Conservation (phyloP, 192 early-diverging fungal genomes). For the Pilobolus umbonatus region DNA sequence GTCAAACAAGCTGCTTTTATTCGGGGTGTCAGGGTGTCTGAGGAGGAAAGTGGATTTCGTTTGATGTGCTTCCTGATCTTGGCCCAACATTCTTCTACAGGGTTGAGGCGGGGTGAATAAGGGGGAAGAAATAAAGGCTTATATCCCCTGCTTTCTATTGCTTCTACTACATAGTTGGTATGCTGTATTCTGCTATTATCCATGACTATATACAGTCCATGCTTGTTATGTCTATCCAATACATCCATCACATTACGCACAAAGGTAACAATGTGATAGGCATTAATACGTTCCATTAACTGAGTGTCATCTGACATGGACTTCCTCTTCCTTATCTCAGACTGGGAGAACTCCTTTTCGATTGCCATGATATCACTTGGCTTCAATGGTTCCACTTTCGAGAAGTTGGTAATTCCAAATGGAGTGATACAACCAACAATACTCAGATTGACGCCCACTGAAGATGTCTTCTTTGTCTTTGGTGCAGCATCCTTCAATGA, state of each 20-base stretch:
- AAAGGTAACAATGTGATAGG: conserved; percentile 4
- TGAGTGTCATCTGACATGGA: neutral
- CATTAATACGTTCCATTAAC: too few species aligned
- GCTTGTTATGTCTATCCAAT: neutral
- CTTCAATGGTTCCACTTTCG: conserved; percentile 8
- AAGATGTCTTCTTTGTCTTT: conserved; percentile 1
- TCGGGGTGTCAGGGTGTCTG: neutral
- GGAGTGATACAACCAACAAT: conserved; percentile 10
- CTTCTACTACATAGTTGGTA: neutral
- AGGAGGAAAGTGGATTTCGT: neutral
- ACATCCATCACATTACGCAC: conserved; percentile 1
- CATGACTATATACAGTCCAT: neutral
- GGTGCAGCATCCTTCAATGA: conserved; percentile 3
- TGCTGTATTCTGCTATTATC: neutral
- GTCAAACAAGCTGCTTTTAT: neutral
- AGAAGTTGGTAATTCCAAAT: conserved; percentile 8
- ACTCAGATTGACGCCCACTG: conserved; percentile 3
- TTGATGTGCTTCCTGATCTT: neutral
- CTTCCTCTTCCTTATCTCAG: conserved; percentile 5
- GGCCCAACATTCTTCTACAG: neutral
- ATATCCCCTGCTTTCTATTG: neutral
- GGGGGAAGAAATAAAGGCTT: neutral
- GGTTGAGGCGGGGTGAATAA: neutral
- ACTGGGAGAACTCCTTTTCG: conserved; percentile 1
- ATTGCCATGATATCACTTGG: neutral